Percentiles rank a stretch among this genome's conserved stretches.
phyloP scores from a whole-genome alignment of 768 basidiomycete species.

The Fistulinella prunicolor region DNA sequence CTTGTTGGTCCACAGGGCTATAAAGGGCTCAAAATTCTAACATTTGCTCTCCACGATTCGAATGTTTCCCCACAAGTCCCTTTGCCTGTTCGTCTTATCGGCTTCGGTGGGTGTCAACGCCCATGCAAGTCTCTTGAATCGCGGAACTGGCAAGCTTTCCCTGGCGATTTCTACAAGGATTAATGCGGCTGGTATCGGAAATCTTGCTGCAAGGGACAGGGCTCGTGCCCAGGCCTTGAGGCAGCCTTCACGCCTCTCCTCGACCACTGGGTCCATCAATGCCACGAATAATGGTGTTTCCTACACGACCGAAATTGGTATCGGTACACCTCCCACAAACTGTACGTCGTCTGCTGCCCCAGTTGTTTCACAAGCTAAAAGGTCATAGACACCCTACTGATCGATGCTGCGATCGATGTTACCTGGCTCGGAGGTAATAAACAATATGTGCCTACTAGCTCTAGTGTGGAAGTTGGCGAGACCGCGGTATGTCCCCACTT shows the following conservation, averaged over 20 bases:
- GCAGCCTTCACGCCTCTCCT: not conserved
- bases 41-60: too few species aligned
- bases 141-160: not conserved
- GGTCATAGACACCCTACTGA: too few species aligned
- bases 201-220: not conserved
- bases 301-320: not conserved
- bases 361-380: too few species aligned
- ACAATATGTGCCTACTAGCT: not conserved
- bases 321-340: not conserved
- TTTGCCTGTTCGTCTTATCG: too few species aligned
- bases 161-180: not conserved
- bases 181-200: not conserved
- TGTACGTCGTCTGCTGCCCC: not conserved
- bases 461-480: not conserved
- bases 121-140: not conserved
- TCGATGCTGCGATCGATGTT: too few species aligned
- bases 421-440: not conserved
- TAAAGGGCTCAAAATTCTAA: too few species aligned
- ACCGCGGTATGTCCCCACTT: not conserved
- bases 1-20: too few species aligned
- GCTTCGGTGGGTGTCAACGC: not conserved
- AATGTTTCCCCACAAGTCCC: conserved; percentile 16
- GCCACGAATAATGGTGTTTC: not conserved
- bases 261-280: not conserved
- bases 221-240: not conserved